phyloP scores from a whole-genome alignment of 2,329 filamentous ascomycete genomes.

The Penicillium italicum region DNA sequence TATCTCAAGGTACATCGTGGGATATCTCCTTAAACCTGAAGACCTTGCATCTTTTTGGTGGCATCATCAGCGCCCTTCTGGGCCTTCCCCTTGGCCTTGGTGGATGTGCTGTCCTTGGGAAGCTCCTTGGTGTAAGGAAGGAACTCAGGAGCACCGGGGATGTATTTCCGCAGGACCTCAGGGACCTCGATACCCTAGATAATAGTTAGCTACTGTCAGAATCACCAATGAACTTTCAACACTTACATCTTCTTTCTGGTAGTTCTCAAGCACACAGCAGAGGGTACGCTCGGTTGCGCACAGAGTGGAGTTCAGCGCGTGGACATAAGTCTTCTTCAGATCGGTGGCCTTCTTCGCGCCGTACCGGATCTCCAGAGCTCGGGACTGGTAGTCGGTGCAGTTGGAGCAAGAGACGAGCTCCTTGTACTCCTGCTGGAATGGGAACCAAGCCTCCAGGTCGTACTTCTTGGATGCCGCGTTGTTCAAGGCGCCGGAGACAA shows the following conservation, averaged over 20 bases:
- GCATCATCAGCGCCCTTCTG: constrained; percentile 31
- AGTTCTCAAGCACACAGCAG: constrained; percentile 95
- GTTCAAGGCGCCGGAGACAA: constrained; percentile 94
- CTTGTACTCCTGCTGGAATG: constrained; percentile 96
- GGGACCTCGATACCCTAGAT: constrained; percentile 71
- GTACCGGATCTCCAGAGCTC: constrained; percentile 88
- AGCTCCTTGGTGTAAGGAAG: constrained; percentile 83
- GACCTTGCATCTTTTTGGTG: constrained; percentile 40
- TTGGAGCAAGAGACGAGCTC: constrained; percentile 97
- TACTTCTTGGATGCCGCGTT: constrained; percentile 88
- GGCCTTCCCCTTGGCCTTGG: constrained; percentile 50
- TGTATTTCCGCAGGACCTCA: constrained; percentile 79
- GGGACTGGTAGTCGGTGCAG: constrained; percentile 95
- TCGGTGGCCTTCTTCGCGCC: constrained; percentile 84
- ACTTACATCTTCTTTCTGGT: constrained; percentile 78
- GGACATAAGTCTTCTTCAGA: constrained; percentile 86
- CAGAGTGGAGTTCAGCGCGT: constrained; percentile 84
- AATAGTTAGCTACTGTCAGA: constrained; percentile 16
- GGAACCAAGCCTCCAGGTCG: constrained; percentile 95
- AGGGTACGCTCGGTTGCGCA: constrained; percentile 88
- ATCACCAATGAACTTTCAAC: not conserved
- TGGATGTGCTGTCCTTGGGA: constrained; percentile 67
- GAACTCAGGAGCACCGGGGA: constrained; percentile 85
- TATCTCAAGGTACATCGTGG: not conserved
- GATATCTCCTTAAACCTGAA: constrained; percentile 35